Evolutionary conservation across 2,329 filamentous ascomycete species (phyloP), one percentile per base, ranked within the genome.

Genomic region (Fusarium tanahbumbuense): DNA sequence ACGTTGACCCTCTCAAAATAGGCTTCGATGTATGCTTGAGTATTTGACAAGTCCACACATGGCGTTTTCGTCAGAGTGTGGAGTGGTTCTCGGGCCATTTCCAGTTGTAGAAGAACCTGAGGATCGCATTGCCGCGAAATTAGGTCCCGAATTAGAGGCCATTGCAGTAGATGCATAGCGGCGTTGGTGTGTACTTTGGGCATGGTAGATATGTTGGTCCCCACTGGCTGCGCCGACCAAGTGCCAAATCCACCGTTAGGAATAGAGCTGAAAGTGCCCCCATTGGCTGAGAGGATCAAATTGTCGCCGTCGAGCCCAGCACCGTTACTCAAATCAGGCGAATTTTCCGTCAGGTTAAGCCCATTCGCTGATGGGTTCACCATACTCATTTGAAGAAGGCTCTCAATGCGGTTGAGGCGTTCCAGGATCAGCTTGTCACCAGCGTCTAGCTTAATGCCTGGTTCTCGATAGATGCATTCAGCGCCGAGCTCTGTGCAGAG

Each of bases 391-490:
- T 94, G 91, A n/a, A 96, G 84, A 46, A 96, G 82, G 53, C 86
- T 91, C 79, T 96, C 93, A 74, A 96, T 94, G 56, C 91, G 89
- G 73, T 87, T 89, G 37, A 96, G 84, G 59, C 91, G 90, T 77
- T 95, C 93, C 40, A 96, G 82, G 66, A 96, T 96, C 60, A 96
- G 84, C 81, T 94, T 95, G 83, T 95, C 93, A 70, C 93, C 93
- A 37, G 92, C 92, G 78, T 96, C 93, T 12, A 96, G 87, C 81
- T 96, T 96, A 83, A 95, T 93, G 5, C 92, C 92, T 9, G 93
- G 93, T 78, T 96, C 93, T 68, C 93, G 88, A 79, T 96, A 96
- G 70, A 94, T 87, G 79, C 93, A 96, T 68, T 95, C 92, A 46
- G 92, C 93, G 57, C 92, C 92, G 42, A 95, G 84, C 77, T 95